Percentiles rank a stretch among this genome's conserved stretches.
These are phyloP conservation scores for Lactarius psammicola DNA, from an alignment of 768 basidiomycete species.

Conservation along the genomic window DNA sequence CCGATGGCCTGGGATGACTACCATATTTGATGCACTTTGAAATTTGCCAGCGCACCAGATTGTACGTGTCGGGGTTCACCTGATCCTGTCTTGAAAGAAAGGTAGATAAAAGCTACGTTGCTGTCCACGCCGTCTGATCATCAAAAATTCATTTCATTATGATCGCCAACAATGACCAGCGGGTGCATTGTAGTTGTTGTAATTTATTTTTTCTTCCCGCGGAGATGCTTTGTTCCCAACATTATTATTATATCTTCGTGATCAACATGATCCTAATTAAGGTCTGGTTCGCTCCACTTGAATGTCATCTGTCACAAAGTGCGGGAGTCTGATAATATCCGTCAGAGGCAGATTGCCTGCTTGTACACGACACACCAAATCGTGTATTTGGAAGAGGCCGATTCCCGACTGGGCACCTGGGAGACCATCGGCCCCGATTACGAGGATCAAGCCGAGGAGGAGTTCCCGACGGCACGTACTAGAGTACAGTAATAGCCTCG, in stretches of 20 bases:
- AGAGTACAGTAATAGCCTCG: constrained; percentile 23
- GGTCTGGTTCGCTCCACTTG: constrained; percentile 11
- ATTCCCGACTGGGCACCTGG: constrained; percentile 8
- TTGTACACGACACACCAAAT: not conserved
- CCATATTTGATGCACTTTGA: constrained; percentile 20
- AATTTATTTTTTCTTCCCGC: constrained; percentile 12
- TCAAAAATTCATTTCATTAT: constrained; percentile 4
- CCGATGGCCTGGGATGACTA: constrained; percentile 12
- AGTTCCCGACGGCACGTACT: constrained; percentile 20
- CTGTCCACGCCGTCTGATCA: not conserved
- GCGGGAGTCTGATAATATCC: not conserved
- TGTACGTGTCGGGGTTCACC: constrained; percentile 14
- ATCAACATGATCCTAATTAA: constrained; percentile 3
- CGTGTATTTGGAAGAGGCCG: not conserved
- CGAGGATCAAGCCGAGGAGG: constrained; percentile 13
- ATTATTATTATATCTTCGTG: not conserved
- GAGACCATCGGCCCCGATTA: constrained; percentile 14
- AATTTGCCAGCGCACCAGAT: constrained; percentile 24
- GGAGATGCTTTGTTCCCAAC: constrained; percentile 19
- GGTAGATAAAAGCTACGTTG: not conserved
- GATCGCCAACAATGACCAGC: not conserved
- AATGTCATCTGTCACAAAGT: constrained; percentile 1
- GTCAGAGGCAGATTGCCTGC: not conserved
- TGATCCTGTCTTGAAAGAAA: constrained; percentile 11
- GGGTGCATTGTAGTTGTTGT: not conserved